Conservation (phyloP, 2,329 filamentous ascomycete genomes). For the Cylindrodendrum hubeiense region DNA sequence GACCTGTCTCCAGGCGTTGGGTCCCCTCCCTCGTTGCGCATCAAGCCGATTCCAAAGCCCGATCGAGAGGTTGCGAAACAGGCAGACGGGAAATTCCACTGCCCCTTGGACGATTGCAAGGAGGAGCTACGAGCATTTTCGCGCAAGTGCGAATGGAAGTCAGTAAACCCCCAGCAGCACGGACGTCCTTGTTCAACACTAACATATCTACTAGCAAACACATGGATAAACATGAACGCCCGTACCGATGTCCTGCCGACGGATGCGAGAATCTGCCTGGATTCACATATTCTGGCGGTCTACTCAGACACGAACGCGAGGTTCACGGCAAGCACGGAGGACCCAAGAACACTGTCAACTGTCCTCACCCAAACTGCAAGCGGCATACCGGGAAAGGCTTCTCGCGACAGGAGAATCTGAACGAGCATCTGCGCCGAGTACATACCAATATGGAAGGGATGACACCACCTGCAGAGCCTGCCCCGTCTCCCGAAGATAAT, state of each 20-base stretch:
- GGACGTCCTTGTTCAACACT: constrained; percentile 30
- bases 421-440: constrained; percentile 92
- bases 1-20: constrained; percentile 48
- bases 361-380: constrained; percentile 89
- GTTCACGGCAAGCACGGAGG: constrained; percentile 93
- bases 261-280: constrained; percentile 92
- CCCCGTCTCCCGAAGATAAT: constrained; percentile 59
- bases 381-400: constrained; percentile 90
- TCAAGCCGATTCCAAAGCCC: constrained; percentile 70
- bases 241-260: constrained; percentile 86
- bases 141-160: constrained; percentile 95
- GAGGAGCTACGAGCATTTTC: constrained; percentile 76
- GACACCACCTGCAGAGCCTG: constrained; percentile 50
- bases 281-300: constrained; percentile 94
- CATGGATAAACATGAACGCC: constrained; percentile 97
- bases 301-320: constrained; percentile 91
- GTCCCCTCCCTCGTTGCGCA: constrained; percentile 54
- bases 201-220: constrained; percentile 76
- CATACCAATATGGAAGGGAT: constrained; percentile 69
- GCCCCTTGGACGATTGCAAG: constrained; percentile 77
- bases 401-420: constrained; percentile 92
- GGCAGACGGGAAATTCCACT: constrained; percentile 80
- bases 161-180: constrained; percentile 56
- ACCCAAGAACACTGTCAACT: constrained; percentile 88
- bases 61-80: constrained; percentile 72